Base-by-base conservation (phyloP, 2,329 filamentous ascomycete species). In the Acephala macrosclerotiorum region DNA sequence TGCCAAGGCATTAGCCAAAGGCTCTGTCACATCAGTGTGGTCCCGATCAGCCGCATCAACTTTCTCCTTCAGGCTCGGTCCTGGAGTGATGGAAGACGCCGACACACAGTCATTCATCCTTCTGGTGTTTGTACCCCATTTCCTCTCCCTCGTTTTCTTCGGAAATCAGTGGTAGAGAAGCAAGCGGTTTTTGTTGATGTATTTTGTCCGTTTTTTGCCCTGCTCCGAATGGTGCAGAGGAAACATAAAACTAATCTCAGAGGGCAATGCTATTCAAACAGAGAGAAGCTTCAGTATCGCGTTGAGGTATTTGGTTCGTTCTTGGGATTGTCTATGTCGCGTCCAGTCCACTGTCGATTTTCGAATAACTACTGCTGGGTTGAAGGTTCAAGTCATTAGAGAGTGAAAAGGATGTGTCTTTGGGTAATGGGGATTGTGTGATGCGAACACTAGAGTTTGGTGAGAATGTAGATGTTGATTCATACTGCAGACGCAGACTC, bases 221-320 rank as follows among this genome's bases (percentile, higher is more conserved):
- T 89, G 87, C 77, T 76, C 73, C 62, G 33, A 74, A 74, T 69
- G 72, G 62, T 77, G 88, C 88, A 89, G 91, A 89, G 91, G 90
- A 94, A 91, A 83, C 91, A 97, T 70, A 97, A 97, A 94, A 96
- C 92, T 82, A 89, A 90, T 97, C 93, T 90, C 84, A 79, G 91
- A 92, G 89, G 91, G 90, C 87, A 90, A 87, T 92, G 93, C 91
- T 85, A 83, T 77, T 87, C 91, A 89, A 76, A 93, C 90, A 84
- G 92, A 94, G 88, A 90, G 87, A 88, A 80, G 69, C 62, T 73
- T 79, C 74, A 70, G 68, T 66, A 73, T 72, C 64, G 65, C n/a
- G 65, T 69, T 63, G 67, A 66, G 67, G 58, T 70, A 62, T 67
- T 61, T 72, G 69, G 33, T 64, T n/a, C 61, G 58, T 71, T 58